phyloP scores from a whole-genome alignment of 768 basidiomycete genomes.

The Boletus bicolor region DNA sequence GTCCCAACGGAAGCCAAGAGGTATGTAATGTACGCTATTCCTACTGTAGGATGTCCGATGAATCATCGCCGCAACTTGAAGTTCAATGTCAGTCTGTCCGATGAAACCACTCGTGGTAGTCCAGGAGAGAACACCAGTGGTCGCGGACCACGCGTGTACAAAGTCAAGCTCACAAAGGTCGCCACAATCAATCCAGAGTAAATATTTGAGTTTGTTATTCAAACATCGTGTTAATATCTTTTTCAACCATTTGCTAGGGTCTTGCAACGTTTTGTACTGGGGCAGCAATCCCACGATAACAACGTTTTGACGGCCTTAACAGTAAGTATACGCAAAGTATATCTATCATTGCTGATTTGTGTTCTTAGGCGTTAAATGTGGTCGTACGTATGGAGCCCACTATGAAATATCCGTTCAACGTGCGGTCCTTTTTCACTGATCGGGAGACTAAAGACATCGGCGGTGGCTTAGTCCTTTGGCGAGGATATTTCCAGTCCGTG shows the following conservation, averaged over 20 bases:
- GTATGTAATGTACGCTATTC: constrained; percentile 31
- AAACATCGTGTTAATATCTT: constrained; percentile 18
- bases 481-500: constrained; percentile 79
- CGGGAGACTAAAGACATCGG: constrained; percentile 54
- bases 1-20: constrained; percentile 47
- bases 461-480: constrained; percentile 65
- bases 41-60: background rate
- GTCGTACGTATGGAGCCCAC: constrained; percentile 75
- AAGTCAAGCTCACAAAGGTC: constrained; percentile 57
- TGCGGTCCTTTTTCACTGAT: constrained; percentile 70
- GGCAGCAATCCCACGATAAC: constrained; percentile 67
- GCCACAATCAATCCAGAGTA: constrained; percentile 59
- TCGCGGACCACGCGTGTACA: constrained; percentile 60
- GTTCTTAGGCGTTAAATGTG: constrained; percentile 62
- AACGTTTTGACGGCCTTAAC: constrained; percentile 64
- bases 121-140: constrained; percentile 32
- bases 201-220: constrained; percentile 10
- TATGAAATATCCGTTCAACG: constrained; percentile 64
- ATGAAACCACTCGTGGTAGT: constrained; percentile 34
- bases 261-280: constrained; percentile 58
- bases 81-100: constrained; percentile 59
- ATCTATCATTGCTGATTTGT: background rate
- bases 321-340: constrained; percentile 32
- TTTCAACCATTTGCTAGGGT: constrained; percentile 41
- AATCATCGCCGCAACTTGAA: constrained; percentile 27